These are phyloP conservation scores for Triticum aestivum DNA, from an alignment of 176 grass and related monocot genomes.

Conservation along the genomic window IWGSC_CS_RefSeq_v2.1 NC_057806.1:313435405-313435904, in stretches of 20 bases:
- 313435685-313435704: background rate
- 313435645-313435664: conserved; percentile 65
- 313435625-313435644: conserved; percentile 70
- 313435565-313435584: conserved; percentile 81
- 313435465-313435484: background rate
- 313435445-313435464: conserved; percentile 16
- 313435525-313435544: conserved; percentile 65
- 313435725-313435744: background rate
- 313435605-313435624: conserved; percentile 97
- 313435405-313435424: background rate
- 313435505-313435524: conserved; percentile 26
- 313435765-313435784: background rate
- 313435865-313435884: background rate
- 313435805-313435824: background rate
- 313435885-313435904: background rate
- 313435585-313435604: conserved; percentile 74
- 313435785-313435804: background rate
- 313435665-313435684: background rate
- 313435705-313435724: background rate
- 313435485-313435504: background rate
- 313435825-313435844: background rate
- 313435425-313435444: conserved; percentile 30
- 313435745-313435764: background rate
- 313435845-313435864: background rate
- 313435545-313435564: conserved; percentile 68